A percentile compares a stretch with the other conserved stretches of the same genome.
phyloP scores from a whole-genome alignment of 2,329 filamentous ascomycete genomes.

The Bipolaris gigantea region DNA sequence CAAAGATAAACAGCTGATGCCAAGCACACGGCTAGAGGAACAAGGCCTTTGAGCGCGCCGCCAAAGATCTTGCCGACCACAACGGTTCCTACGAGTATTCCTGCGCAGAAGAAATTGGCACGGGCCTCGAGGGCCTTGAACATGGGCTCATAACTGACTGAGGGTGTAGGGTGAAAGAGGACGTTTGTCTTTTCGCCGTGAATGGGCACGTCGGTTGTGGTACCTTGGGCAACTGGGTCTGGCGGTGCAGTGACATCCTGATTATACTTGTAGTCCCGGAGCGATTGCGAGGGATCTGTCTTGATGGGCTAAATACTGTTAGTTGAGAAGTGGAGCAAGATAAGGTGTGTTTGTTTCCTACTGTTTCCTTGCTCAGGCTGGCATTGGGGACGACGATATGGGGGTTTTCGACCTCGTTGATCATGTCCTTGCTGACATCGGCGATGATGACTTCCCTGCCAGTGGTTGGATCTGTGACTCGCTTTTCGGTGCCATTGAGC shows the following conservation, averaged over 20 bases:
- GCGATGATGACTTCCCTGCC: constrained; percentile 84
- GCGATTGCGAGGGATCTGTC: constrained; percentile 70
- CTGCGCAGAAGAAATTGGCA: constrained; percentile 69
- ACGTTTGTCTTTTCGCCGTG: constrained; percentile 96
- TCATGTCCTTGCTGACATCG: constrained; percentile 71
- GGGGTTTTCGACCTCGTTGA: constrained; percentile 72
- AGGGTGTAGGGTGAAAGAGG: constrained; percentile 91
- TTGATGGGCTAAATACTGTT: constrained; percentile 57
- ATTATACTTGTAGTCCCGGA: constrained; percentile 77
- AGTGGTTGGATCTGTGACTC: constrained; percentile 84
- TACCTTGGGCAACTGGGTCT: constrained; percentile 77
- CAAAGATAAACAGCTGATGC: constrained; percentile 82
- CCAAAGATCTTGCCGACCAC: constrained; percentile 79
- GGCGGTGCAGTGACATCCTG: constrained; percentile 92
- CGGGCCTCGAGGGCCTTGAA: constrained; percentile 74
- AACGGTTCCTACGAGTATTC: constrained; percentile 72
- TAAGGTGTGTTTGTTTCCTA: constrained; percentile 32
- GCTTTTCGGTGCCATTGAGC: constrained; percentile 55
- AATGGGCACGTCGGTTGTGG: constrained; percentile 91
- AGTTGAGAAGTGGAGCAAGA: neutral
- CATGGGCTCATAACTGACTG: constrained; percentile 87
- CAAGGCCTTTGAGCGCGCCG: constrained; percentile 72
- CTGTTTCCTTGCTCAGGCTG: constrained; percentile 75
- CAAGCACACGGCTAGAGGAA: constrained; percentile 72
- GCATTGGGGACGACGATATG: constrained; percentile 83